Conservation (phyloP, 2,329 filamentous ascomycete species). For the Nigrograna mackinnonii region DNA sequence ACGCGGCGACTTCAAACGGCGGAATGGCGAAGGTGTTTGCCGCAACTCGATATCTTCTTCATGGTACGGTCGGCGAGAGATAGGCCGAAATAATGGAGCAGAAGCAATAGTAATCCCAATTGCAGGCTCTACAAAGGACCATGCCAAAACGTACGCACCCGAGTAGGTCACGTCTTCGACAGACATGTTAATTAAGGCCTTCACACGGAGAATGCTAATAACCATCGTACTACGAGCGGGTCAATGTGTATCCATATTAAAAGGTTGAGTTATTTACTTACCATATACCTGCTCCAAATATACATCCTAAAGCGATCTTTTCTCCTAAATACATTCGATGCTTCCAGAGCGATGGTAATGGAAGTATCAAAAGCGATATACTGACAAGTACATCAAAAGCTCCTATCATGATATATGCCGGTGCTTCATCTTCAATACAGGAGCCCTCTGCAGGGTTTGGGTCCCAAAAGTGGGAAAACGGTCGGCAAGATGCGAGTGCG, state of each 20-base stretch:
- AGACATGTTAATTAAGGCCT: background rate
- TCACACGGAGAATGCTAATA: slow-evolving; percentile 9
- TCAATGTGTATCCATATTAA: background rate
- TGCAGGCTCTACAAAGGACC: slow-evolving; percentile 10
- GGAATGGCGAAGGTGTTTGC: background rate
- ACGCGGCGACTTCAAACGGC: background rate
- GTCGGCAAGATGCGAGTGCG: slow-evolving; percentile 8
- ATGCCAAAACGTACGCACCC: slow-evolving; percentile 6
- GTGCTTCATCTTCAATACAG: slow-evolving; percentile 4
- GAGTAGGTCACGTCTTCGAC: slow-evolving; percentile 11
- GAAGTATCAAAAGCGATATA: slow-evolving; percentile 11
- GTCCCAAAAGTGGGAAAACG: slow-evolving; percentile 8
- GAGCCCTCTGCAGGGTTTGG: slow-evolving; percentile 4
- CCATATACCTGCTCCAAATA: slow-evolving; percentile 14
- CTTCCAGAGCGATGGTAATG: slow-evolving; percentile 12
- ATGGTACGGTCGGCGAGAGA: slow-evolving; percentile 3
- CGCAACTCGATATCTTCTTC: background rate
- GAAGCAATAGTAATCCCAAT: slow-evolving; percentile 13
- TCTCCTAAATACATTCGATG: slow-evolving; percentile 8
- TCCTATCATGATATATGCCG: slow-evolving; percentile 9
- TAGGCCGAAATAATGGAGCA: slow-evolving; percentile 9
- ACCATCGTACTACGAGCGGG: slow-evolving; percentile 7
- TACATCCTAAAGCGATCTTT: slow-evolving; percentile 10
- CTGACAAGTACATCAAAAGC: slow-evolving; percentile 11
- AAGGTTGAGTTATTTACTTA: slow-evolving; percentile 2